Evolutionary conservation across 208 protist genomes (phyloP).

Genomic region (Jaenimonas drosophilae): DNA sequence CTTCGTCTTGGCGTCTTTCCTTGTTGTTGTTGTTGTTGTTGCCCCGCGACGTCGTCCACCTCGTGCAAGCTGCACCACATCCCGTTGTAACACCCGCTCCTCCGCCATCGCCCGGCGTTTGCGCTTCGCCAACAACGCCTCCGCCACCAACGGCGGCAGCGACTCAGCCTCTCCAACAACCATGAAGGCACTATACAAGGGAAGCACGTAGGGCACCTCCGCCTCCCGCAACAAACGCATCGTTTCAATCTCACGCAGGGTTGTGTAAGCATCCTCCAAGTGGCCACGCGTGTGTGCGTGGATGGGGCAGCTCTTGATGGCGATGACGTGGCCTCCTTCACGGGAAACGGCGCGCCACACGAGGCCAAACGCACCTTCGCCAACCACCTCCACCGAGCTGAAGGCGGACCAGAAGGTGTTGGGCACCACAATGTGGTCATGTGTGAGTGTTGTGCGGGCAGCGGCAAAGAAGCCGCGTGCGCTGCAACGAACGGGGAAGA

Average conservation of each 20-base stretch:
- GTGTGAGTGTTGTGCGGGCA: too few species aligned
- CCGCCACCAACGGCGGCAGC: constrained; percentile 45
- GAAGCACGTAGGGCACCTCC: constrained; percentile 77
- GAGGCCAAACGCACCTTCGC: constrained; percentile 83
- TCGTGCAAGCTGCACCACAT: constrained; percentile 10
- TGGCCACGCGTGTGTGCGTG: constrained; percentile 35
- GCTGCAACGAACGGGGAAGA: too few species aligned
- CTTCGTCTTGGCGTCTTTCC: too few species aligned
- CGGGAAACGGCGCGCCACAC: constrained; percentile 34
- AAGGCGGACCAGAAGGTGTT: background rate
- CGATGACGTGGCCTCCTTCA: constrained; percentile 58
- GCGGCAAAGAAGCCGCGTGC: too few species aligned
- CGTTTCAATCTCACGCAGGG: constrained; percentile 72
- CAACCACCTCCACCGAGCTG: constrained; percentile 43
- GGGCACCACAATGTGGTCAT: too few species aligned
- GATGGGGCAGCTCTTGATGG: constrained; percentile 78
- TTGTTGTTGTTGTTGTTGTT: background rate
- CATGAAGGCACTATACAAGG: constrained; percentile 74
- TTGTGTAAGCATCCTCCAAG: constrained; percentile 68
- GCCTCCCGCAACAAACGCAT: constrained; percentile 74
- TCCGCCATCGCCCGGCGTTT: constrained; percentile 18
- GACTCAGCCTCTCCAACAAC: constrained; percentile 27
- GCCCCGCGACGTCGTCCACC: background rate
- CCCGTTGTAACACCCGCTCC: constrained; percentile 15
- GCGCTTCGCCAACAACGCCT: constrained; percentile 25